phyloP scores from a whole-genome alignment of 75 land plant genomes.

The Pinus taeda region DNA sequence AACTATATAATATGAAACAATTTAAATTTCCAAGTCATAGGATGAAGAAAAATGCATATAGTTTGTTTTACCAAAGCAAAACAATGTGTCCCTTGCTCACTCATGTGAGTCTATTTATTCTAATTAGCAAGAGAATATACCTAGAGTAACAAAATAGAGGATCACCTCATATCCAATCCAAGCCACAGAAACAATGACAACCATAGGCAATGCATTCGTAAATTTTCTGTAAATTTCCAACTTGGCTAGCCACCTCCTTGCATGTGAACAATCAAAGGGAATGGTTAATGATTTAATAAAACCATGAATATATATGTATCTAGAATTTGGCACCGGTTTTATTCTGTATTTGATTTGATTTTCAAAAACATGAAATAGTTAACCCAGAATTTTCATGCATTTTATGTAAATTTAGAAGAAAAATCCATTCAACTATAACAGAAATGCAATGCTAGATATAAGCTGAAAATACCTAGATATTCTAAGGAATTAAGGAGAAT shows the following conservation, averaged over 20 bases:
- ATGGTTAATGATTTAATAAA: neutral
- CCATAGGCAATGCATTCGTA: slow-evolving; percentile 79
- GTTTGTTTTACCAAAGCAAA: neutral
- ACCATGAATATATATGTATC: neutral
- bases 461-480: slow-evolving; percentile 64
- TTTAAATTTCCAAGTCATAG: neutral
- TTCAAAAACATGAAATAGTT: too few relatives aligned
- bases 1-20: neutral
- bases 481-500: too few relatives aligned
- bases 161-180: slow-evolving; percentile 95
- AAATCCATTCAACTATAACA: neutral
- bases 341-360: too few relatives aligned
- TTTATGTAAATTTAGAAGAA: neutral
- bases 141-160: neutral
- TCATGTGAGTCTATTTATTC: too few relatives aligned
- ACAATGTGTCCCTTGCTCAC: too few relatives aligned
- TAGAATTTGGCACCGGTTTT: neutral
- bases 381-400: neutral
- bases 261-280: slow-evolving; percentile 23
- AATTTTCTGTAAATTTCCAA: slow-evolving; percentile 91
- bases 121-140: neutral
- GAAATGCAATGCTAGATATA: neutral
- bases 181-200: slow-evolving; percentile 77
- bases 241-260: slow-evolving; percentile 69
- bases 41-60: neutral